A percentile compares a stretch with the other conserved stretches of the same genome.
phyloP scores from a whole-genome alignment of 345 rosid species.

The Eucalyptus sp. region DNA sequence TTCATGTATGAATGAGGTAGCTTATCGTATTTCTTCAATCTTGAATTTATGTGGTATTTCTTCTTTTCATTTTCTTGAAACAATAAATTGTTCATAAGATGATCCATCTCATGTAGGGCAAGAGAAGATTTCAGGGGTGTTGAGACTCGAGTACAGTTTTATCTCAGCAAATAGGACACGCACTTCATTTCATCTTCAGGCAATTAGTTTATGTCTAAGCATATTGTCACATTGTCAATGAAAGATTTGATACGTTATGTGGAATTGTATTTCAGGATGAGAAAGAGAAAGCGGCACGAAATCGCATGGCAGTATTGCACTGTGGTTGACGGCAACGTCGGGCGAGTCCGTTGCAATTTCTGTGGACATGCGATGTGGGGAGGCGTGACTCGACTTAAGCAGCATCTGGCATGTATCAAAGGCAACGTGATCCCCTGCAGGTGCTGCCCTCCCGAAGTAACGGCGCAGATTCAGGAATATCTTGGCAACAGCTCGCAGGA shows the following conservation, averaged over 20 bases:
- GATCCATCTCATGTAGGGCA: not conserved
- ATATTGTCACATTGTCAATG: not conserved
- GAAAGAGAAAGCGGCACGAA: not conserved
- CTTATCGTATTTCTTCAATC: not conserved
- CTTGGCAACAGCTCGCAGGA: not conserved
- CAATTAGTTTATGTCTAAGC: not conserved
- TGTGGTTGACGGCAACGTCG: not conserved
- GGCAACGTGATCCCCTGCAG: not conserved
- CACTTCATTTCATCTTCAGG: not conserved
- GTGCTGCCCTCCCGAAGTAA: not conserved
- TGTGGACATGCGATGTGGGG: not conserved
- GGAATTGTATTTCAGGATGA: not conserved
- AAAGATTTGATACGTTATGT: not conserved
- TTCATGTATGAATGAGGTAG: not conserved
- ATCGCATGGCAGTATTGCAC: not conserved
- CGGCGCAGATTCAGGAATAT: not conserved
- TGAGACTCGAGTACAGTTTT: not conserved
- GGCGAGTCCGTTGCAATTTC: not conserved
- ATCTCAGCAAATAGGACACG: not conserved
- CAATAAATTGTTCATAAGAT: not conserved
- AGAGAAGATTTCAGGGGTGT: not conserved
- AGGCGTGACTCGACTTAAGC: not conserved
- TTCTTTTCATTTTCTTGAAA: not conserved
- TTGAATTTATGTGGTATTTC: not conserved
- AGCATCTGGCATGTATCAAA: not conserved